phyloP scores from a whole-genome alignment of 176 grass and related monocot species.

The Oryza nivara region DNA sequence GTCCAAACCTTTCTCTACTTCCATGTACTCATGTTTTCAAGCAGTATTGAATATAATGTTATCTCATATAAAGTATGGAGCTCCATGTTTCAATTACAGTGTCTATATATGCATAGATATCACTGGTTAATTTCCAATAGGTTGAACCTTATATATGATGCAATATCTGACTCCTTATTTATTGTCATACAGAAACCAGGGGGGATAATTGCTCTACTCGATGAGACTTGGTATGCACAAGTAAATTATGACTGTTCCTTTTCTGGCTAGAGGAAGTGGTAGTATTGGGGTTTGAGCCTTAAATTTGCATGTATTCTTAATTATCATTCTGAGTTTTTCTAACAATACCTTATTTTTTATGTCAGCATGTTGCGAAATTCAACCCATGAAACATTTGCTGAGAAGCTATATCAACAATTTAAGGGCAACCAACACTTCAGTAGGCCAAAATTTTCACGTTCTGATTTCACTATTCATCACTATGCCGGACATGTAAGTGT shows the following conservation, averaged over 20 bases:
- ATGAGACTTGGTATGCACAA: constrained; percentile 88
- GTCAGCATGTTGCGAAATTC: constrained; percentile 96
- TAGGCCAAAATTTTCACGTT: constrained; percentile 92
- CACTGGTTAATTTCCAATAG: constrained; percentile 23
- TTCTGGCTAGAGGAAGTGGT: neutral
- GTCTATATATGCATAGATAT: constrained; percentile 19
- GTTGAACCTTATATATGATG: constrained; percentile 23
- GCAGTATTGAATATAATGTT: constrained; percentile 16
- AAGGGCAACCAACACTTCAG: constrained; percentile 77
- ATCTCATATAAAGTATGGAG: neutral
- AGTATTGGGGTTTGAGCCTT: too few relatives aligned
- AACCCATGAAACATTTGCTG: constrained; percentile 90
- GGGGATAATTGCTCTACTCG: constrained; percentile 92
- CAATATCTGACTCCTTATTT: constrained; percentile 42
- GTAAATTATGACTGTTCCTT: constrained; percentile 23
- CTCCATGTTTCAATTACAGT: constrained; percentile 14
- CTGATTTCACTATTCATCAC: constrained; percentile 93
- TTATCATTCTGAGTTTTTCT: constrained; percentile 25
- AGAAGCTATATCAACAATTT: constrained; percentile 96
- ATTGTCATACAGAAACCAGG: constrained; percentile 84
- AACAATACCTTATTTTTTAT: constrained; percentile 37
- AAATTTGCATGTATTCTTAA: neutral
- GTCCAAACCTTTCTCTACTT: constrained; percentile 10
- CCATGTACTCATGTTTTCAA: constrained; percentile 25
- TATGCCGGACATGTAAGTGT: constrained; percentile 94